These are phyloP conservation scores for Camelina hispida DNA, from an alignment of 345 rosid species.

Conservation along the genomic window DNA sequence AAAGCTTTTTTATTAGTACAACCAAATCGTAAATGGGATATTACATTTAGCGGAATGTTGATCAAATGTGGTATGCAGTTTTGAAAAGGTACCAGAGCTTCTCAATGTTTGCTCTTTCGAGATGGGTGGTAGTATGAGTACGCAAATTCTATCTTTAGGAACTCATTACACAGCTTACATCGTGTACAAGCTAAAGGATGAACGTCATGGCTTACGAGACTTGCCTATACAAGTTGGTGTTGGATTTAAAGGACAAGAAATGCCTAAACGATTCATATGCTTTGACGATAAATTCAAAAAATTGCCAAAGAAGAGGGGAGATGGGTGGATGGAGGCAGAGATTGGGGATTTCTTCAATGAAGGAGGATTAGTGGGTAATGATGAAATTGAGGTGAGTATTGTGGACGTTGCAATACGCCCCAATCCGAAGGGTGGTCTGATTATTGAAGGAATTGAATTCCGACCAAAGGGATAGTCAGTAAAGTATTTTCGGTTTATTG, in stretches of 20 bases:
- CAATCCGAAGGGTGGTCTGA: constrained; percentile 19
- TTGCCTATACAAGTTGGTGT: constrained; percentile 32
- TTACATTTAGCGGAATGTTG: no score
- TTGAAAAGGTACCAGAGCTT: constrained; percentile 21
- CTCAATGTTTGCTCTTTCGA: constrained; percentile 28
- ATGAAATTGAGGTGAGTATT: constrained; percentile 20
- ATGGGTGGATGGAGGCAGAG: constrained; percentile 39
- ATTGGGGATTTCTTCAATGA: constrained; percentile 36
- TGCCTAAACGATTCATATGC: constrained; percentile 12
- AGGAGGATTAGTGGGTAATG: not conserved
- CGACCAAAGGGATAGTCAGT: not conserved
- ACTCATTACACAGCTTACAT: constrained; percentile 24
- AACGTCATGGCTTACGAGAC: constrained; percentile 15
- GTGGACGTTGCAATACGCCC: not conserved
- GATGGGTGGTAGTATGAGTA: constrained; percentile 26
- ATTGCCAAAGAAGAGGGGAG: constrained; percentile 18
- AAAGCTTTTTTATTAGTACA: no score
- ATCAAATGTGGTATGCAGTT: not conserved
- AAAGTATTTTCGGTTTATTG: not conserved
- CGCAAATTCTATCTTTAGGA: not conserved
- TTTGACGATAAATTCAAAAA: not conserved
- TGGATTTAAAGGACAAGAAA: constrained; percentile 29
- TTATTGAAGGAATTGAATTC: constrained; percentile 33
- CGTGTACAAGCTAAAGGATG: constrained; percentile 14
- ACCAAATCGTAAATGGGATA: no score